Evolutionary conservation across 2,329 filamentous ascomycete species (phyloP), one percentile per base, ranked within the genome.

Genomic region (Teratosphaeria viscida): DNA sequence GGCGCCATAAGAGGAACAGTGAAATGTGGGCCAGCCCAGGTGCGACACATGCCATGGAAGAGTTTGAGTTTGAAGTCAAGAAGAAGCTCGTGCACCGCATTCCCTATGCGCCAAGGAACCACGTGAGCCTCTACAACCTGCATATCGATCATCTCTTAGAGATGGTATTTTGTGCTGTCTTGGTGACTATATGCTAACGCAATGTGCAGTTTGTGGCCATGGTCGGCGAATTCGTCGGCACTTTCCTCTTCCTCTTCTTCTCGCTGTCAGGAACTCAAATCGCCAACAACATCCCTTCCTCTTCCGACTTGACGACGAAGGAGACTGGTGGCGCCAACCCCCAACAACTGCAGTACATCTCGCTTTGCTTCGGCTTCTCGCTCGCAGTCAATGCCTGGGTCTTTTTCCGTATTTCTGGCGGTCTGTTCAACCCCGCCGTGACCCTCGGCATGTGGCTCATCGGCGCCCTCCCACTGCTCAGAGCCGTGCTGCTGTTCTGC

Each of bases 211-310:
- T 71, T 61, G 62, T 72, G 10, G 70, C 70, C 34, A 64, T 68
- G 58, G 59, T 61, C 52, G 73, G 73, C 58, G 76, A 78, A 57
- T 77, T 74, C 55, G 74, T 77, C 10, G 76, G 76, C 29, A 78
- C 76, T 0, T 73, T 74, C 6, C 72, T 78, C 61, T 78, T 78
- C 58, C 70, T 78, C 35, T 78, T 73, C 69, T 76, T 78, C 57
- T 76, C 76, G n/a, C 73, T 78, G 43, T 68, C 70, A 0, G 76
- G 75, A 5, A 75, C 76, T 0, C 76, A 78, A 57, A 74, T 77
- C n/a, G 76, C 76, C 27, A 78, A 78, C 63, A 74, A 67, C 63
- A 65, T 71, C 55, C 61, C 68, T 54, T 65, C 63, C 7, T 68
- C 66, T 2, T 61, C 64, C 12, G 66, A 66, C 52, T 14, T 58